Conservation (phyloP, 1,284 basidiomycete genomes). For the Moesziomyces parantarcticus region DNA sequence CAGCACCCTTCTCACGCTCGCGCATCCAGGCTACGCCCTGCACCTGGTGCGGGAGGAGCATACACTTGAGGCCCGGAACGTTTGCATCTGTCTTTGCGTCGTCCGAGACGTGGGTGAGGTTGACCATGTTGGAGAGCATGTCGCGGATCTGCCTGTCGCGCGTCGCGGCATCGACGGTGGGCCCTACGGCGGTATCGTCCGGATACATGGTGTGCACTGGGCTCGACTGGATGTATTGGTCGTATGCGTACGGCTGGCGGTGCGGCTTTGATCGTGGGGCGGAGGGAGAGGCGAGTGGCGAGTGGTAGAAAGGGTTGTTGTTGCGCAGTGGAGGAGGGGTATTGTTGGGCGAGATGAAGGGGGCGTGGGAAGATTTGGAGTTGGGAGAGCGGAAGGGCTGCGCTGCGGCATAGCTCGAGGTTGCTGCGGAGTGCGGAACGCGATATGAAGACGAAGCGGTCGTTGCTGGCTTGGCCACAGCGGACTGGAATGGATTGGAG, state of each 20-base stretch:
- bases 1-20: constrained; percentile 78
- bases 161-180: constrained; percentile 42
- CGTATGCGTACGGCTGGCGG: constrained; percentile 13
- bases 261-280: constrained; percentile 5
- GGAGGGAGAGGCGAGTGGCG: constrained; percentile 24
- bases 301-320: constrained; percentile 43
- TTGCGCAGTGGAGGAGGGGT: constrained; percentile 27
- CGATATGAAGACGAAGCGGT: constrained; percentile 6
- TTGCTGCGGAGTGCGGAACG: constrained; percentile 4
- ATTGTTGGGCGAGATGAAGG: constrained; percentile 37
- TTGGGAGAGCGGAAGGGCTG: constrained; percentile 41
- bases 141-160: constrained; percentile 58
- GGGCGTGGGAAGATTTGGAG: constrained; percentile 26
- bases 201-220: constrained; percentile 8
- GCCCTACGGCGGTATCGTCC: constrained; percentile 11
- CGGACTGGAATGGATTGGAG: constrained; percentile 11
- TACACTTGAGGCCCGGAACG: constrained; percentile 71
- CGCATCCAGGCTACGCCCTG: constrained; percentile 87
- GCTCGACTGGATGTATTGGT: constrained; percentile 18
- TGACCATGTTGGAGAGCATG: constrained; percentile 56
- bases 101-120: constrained; percentile 44
- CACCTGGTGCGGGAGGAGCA: constrained; percentile 86
- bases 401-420: constrained; percentile 31
- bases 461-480: not conserved
- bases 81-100: constrained; percentile 23